These are phyloP conservation scores for Eucalyptus rudis DNA, from an alignment of 345 rosid genomes.

Conservation along the genomic window DNA sequence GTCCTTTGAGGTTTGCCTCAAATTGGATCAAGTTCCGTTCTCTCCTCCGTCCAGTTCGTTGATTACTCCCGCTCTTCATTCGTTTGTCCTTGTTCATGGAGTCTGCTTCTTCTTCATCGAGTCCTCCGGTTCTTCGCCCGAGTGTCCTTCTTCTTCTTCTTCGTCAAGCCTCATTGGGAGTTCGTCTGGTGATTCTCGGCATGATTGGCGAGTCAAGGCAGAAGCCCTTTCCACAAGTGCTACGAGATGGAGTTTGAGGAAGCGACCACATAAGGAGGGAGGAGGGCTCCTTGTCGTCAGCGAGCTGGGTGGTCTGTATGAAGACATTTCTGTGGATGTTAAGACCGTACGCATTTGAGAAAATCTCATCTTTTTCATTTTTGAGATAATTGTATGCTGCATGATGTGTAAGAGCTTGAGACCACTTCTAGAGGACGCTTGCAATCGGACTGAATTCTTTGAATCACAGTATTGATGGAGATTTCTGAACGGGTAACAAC, in stretches of 20 bases:
- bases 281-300: conserved; percentile 22
- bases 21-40: no score
- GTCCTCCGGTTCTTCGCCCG: background rate
- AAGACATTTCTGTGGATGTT: conserved; percentile 75
- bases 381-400: background rate
- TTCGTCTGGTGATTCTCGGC: conserved; percentile 45
- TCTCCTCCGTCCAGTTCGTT: no score
- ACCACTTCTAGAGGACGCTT: background rate
- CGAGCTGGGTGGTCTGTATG: conserved; percentile 77
- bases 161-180: conserved; percentile 10
- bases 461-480: background rate
- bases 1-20: no score
- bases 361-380: background rate
- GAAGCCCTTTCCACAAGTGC: conserved; percentile 8
- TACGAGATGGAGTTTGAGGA: conserved; percentile 13
- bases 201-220: conserved; percentile 33
- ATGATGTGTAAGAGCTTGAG: background rate
- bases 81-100: background rate
- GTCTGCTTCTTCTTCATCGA: background rate
- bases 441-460: background rate
- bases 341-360: conserved; percentile 18
- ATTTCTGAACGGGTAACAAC: background rate
- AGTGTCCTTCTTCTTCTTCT: background rate
- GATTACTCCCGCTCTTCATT: background rate
- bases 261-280: conserved; percentile 15